These are phyloP conservation scores for Debaryomycetaceae sp. DNA, from an alignment of 1,139 yeast species.

Conservation along the genomic window DNA sequence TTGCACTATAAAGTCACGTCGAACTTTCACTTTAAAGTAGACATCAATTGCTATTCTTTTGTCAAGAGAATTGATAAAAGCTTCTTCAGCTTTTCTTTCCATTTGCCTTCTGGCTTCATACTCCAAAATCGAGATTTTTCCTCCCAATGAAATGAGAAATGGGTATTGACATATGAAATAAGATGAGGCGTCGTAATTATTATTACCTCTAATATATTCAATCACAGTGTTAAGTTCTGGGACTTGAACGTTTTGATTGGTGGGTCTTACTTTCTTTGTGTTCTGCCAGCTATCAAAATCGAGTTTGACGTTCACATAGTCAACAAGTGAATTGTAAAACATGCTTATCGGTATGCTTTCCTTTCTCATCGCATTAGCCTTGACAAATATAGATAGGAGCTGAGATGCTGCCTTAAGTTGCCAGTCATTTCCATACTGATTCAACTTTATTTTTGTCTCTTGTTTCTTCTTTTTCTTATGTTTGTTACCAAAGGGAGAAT, in stretches of 20 bases:
- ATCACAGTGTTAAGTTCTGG: conserved; percentile 40
- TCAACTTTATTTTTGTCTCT: conserved; percentile 48
- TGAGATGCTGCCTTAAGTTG: conserved; percentile 65
- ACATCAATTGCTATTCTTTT: conserved; percentile 61
- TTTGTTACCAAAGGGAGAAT: conserved; percentile 8
- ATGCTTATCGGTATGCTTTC: conserved; percentile 43
- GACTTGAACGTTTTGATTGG: conserved; percentile 9
- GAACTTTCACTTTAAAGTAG: conserved; percentile 61
- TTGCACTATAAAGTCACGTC: conserved; percentile 63
- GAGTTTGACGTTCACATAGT: conserved; percentile 67
- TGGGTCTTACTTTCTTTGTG: conserved; percentile 13
- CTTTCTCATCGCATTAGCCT: conserved; percentile 45
- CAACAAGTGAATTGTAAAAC: conserved; percentile 81
- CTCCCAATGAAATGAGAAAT: conserved; percentile 74
- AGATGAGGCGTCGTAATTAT: conserved; percentile 20
- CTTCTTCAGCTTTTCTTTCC: conserved; percentile 89
- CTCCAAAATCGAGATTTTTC: conserved; percentile 76
- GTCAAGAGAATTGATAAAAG: conserved; percentile 73
- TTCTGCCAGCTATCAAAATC: conserved; percentile 87
- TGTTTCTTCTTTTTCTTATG: conserved; percentile 16
- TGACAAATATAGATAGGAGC: conserved; percentile 52
- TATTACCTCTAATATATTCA: conserved; percentile 46
- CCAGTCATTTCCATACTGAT: conserved; percentile 80
- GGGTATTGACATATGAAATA: conserved; percentile 81
- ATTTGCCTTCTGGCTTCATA: conserved; percentile 79